A percentile compares a stretch with the other conserved stretches of the same genome.
phyloP scores from a whole-genome alignment of 1,139 yeast species.

The Debaryomyces sp. region DNA sequence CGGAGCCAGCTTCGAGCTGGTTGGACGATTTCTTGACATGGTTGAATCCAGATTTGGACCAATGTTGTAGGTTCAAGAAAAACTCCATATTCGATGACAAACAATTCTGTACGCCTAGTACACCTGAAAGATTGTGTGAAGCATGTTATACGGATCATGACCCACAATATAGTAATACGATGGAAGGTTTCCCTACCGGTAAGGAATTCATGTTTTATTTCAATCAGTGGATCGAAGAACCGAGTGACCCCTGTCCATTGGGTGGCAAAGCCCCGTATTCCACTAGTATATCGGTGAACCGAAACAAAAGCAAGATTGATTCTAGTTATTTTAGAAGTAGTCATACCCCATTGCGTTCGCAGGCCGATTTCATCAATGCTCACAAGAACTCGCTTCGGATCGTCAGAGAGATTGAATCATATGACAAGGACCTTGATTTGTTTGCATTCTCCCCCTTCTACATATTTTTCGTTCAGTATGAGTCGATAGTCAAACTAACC shows the following conservation, averaged over 20 bases:
- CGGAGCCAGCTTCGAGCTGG: conserved; percentile 90
- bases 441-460: conserved; percentile 94
- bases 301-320: conserved; percentile 36
- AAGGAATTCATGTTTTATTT: conserved; percentile 73
- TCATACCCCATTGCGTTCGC: conserved; percentile 83
- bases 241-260: conserved; percentile 89
- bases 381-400: conserved; percentile 75
- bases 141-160: conserved; percentile 63
- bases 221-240: conserved; percentile 80
- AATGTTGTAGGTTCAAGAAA: conserved; percentile 77
- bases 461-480: conserved; percentile 88
- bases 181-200: conserved; percentile 85
- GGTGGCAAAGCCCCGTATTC: conserved; percentile 96
- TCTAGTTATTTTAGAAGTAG: conserved; percentile 77
- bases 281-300: conserved; percentile 50
- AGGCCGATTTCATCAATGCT: conserved; percentile 80
- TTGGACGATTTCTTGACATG: conserved; percentile 86
- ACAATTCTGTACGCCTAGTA: conserved; percentile 66
- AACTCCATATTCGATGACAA: conserved; percentile 15
- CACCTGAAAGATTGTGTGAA: conserved; percentile 74
- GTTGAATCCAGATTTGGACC: conserved; percentile 83
- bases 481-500: conserved; percentile 60
- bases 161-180: conserved; percentile 66
- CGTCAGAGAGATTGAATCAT: conserved; percentile 54
- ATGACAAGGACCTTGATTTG: conserved; percentile 48